Conservation (phyloP, 2,329 filamentous ascomycete species). For the Colletotrichum sp. region DNA sequence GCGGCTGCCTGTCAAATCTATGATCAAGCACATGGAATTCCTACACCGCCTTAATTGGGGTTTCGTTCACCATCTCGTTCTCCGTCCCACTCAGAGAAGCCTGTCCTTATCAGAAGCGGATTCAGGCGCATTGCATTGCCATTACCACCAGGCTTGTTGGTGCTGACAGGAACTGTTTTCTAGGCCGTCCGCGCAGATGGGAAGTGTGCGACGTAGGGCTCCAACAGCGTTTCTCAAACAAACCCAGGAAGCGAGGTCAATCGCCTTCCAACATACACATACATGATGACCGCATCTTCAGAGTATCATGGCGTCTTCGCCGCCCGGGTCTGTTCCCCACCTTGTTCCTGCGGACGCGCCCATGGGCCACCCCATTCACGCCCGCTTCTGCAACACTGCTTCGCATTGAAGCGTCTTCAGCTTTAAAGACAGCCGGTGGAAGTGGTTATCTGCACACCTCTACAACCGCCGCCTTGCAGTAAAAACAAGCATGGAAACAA, state of each 20-base stretch:
- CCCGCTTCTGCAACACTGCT: constrained; percentile 14
- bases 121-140: not conserved
- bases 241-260: not conserved
- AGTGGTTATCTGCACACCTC: constrained; percentile 8
- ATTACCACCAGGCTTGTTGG: constrained; percentile 8
- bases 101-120: constrained; percentile 17
- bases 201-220: not conserved
- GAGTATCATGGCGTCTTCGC: constrained; percentile 10
- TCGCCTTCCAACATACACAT: constrained; percentile 9
- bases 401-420: constrained; percentile 6
- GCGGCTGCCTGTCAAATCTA: not conserved
- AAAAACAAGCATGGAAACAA: not conserved
- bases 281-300: constrained; percentile 20
- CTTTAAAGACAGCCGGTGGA: not conserved
- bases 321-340: constrained; percentile 3
- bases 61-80: not conserved
- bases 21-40: not conserved
- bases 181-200: not conserved
- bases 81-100: constrained; percentile 7
- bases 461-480: constrained; percentile 2
- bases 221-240: not conserved
- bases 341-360: not conserved
- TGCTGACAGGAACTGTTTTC: constrained; percentile 14
- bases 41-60: constrained; percentile 5
- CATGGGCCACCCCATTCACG: constrained; percentile 4